Evolutionary conservation across 306 rosid species (phyloP), one percentile per base, ranked within the genome.

Genomic region (Citrullus amarus): DNA sequence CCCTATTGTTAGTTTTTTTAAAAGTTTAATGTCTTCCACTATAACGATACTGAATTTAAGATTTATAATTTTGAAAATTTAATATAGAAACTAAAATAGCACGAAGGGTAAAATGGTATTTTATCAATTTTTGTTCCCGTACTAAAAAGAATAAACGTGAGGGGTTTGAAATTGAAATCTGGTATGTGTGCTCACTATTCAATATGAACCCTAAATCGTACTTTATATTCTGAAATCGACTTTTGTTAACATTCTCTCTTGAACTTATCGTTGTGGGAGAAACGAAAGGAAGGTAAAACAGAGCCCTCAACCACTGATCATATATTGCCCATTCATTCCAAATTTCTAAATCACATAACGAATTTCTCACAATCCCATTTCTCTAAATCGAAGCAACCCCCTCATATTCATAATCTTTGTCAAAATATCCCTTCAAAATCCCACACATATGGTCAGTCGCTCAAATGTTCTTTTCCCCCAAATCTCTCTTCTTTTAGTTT

Each of bases 381-480:
- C 44, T 34, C 58, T 78, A 84, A 60, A 85, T 86, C 87, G 78
- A 93, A 89, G 93, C 94, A 91, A 89, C 86, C 93, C 9, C n/a
- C 6, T 25, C 3, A 34, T 34, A 5, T 63, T 34, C 44, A 15
- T 4, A 60, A 0, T 9, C 10, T 18, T n/a, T 56, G 41, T 22
- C 65, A 0, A 39, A 62, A 59, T 81, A 80, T 72, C 83, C 72
- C 82, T 61, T 75, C 73, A 66, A 66, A 25, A 36, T 36, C 72
- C 50, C 18, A 22, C 1, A 22, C 12, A 46, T 2, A 14, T 13
- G 81, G 89, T 89, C 87, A 82, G 89, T 89, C 87, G 96, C 93
- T 94, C 84, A 79, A 89, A 88, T 77, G 98, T 92, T 89, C 81
- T 88, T 95, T 88, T 92, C 97, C 38, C 38, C 0, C 12, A 62